Evolutionary conservation across 2,329 filamentous ascomycete species (phyloP), one percentile per base, ranked within the genome.

Genomic region (Monilinia fructigena): DNA sequence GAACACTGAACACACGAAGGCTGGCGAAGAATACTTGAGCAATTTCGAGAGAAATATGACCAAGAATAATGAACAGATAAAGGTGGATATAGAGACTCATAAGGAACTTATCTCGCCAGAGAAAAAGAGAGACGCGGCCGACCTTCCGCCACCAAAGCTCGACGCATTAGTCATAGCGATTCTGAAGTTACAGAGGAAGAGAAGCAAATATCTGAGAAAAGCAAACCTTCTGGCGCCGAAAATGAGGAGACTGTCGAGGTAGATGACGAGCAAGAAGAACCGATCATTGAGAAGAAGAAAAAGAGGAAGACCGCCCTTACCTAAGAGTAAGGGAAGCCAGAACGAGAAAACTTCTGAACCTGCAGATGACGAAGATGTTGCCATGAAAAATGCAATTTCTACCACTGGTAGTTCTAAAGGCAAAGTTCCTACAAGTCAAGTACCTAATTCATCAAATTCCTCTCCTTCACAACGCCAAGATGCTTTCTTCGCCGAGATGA

Each of bases 401-500:
- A n/a, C 12, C 11, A 26, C 4, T 5, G 6, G 20, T 26, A 47
- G 14, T 40, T 23, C n/a, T n/a, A 59, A 31, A 23, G 20, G 12
- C 11, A 38, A 50, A n/a, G 11, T 31, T 23, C 28, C 53, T 12
- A 53, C 8, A 42, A 59, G n/a, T 18, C 42, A 42, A 11, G 2
- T n/a, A n/a, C 40, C 63, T 10, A 50, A 12, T n/a, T 59, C 31
- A 20, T 28, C 40, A 48, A 48, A 35, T 3, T 38, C 11, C 35
- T 28, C 53, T 1, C 35, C 53, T 16, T 68, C 67, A 10, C 70
- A 70, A 40, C 68, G 61, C 20, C 71, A 74, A 58, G 71, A 74
- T 54, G 62, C 71, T 5, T 50, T 75, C 35, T 68, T 72, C 47
- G 68, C 69, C 11, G 74, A 76, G 42, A 63, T 76, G 59, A 75